A percentile compares a stretch with the other conserved stretches of the same genome.
phyloP scores from a whole-genome alignment of 2,329 filamentous ascomycete genomes.

The Mollisiaceae sp. region DNA sequence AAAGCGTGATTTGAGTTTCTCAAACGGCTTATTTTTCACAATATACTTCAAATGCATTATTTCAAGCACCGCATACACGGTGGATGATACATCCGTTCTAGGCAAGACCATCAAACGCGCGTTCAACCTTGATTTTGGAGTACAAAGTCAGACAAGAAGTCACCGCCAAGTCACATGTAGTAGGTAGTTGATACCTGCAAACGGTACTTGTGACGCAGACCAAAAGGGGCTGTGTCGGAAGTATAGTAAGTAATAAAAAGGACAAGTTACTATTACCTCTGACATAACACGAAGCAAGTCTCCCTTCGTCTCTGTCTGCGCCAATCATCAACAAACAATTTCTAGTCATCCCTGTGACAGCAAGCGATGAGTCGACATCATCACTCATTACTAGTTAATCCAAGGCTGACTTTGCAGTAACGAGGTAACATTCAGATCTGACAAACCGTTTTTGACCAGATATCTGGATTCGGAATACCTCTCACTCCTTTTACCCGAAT shows the following conservation, averaged over 20 bases:
- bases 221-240: background rate
- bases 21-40: background rate
- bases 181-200: background rate
- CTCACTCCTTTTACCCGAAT: background rate
- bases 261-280: background rate
- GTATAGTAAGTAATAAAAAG: background rate
- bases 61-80: background rate
- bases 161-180: background rate
- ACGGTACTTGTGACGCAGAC: background rate
- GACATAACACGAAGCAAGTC: background rate
- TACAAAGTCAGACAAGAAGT: constrained; percentile 5
- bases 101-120: background rate
- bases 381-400: background rate
- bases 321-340: background rate
- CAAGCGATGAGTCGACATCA: background rate
- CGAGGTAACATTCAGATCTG: background rate
- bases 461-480: background rate
- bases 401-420: background rate
- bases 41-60: background rate
- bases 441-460: background rate
- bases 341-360: background rate
- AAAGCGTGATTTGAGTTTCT: constrained; percentile 7
- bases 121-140: background rate
- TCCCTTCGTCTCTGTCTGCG: background rate
- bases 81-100: background rate